Evolutionary conservation across 441 rosid species (phyloP).

Genomic region (Populus hybrid): DNA sequence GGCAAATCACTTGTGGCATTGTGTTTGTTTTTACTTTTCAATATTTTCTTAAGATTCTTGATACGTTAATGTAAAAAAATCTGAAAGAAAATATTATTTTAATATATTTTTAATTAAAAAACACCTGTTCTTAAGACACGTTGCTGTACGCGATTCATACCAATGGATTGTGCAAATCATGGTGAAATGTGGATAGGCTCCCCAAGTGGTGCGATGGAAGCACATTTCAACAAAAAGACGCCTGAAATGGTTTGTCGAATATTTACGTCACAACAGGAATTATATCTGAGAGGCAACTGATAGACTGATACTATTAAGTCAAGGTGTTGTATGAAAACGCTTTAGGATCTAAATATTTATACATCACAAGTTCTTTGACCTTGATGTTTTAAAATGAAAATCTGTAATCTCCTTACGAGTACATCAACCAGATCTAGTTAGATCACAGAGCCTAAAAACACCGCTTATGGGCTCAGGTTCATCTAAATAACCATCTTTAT

Average conservation of each 20-base stretch:
- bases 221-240: not conserved
- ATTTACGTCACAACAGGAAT: not conserved
- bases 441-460: not conserved
- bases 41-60: too few species aligned
- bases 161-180: not conserved
- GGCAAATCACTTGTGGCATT: too few species aligned
- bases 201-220: not conserved
- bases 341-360: constrained; percentile 1
- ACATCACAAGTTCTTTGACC: constrained; percentile 14
- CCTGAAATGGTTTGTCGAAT: not conserved
- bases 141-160: not conserved
- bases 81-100: too few species aligned
- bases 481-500: not conserved
- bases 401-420: constrained; percentile 5
- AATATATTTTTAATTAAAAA: too few species aligned
- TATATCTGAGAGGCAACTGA: not conserved
- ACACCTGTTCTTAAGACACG: not conserved
- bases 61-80: too few species aligned
- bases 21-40: too few species aligned
- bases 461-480: too few species aligned
- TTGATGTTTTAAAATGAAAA: not conserved
- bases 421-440: too few species aligned
- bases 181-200: not conserved
- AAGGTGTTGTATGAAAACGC: not conserved
- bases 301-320: constrained; percentile 1